phyloP scores from a whole-genome alignment of 2,329 filamentous ascomycete species.

The Dendrostoma leiphaemia region DNA sequence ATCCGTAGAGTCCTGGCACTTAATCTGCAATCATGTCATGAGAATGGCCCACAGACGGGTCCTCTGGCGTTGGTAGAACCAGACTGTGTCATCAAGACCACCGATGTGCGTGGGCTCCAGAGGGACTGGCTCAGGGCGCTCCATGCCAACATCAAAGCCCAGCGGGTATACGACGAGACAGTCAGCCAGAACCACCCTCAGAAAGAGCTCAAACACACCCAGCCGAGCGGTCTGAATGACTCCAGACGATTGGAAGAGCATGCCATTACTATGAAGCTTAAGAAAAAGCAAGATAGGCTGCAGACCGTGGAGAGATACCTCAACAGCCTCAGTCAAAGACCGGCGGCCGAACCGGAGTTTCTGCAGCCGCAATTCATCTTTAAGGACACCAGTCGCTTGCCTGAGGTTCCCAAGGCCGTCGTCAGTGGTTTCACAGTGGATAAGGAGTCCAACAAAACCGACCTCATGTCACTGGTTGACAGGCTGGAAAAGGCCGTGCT shows the following conservation, averaged over 20 bases:
- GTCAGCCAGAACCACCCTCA: slow-evolving; percentile 26
- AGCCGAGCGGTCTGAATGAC: background rate
- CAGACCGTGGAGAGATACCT: slow-evolving; percentile 50
- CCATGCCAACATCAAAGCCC: slow-evolving; percentile 50
- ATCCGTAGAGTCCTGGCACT: slow-evolving; percentile 55
- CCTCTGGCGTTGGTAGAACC: slow-evolving; percentile 49
- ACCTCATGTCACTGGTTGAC: slow-evolving; percentile 46
- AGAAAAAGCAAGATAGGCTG: slow-evolving; percentile 50
- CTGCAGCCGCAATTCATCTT: slow-evolving; percentile 50
- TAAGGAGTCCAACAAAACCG: slow-evolving; percentile 34
- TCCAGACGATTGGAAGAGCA: slow-evolving; percentile 44
- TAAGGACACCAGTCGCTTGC: slow-evolving; percentile 40
- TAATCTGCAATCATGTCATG: slow-evolving; percentile 48
- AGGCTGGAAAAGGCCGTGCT: slow-evolving; percentile 58
- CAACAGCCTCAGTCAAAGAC: slow-evolving; percentile 48
- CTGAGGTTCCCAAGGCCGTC: slow-evolving; percentile 50
- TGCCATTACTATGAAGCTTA: slow-evolving; percentile 48
- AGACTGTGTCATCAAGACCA: slow-evolving; percentile 32
- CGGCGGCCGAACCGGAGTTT: slow-evolving; percentile 48
- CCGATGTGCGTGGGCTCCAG: slow-evolving; percentile 46
- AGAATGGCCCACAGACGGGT: slow-evolving; percentile 38
- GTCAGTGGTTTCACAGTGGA: slow-evolving; percentile 48
- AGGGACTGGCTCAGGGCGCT: slow-evolving; percentile 55
- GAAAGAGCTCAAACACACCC: slow-evolving; percentile 23
- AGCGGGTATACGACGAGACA: slow-evolving; percentile 42